Evolutionary conservation across 768 basidiomycete species (phyloP).

Genomic region (Suillus weaverae): DNA sequence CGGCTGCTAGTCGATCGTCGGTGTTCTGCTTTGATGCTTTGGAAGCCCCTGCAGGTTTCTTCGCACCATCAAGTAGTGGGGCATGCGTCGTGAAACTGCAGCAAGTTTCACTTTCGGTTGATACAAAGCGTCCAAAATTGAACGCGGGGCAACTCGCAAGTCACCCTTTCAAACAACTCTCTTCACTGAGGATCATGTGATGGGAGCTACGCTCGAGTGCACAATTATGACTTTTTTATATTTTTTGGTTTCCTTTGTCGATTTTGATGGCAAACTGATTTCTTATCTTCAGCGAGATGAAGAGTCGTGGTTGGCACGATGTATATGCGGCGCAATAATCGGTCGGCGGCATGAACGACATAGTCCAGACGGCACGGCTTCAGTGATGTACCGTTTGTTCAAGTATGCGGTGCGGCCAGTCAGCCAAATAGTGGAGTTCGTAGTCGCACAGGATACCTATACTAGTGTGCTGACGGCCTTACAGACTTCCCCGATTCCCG

Average conservation of each 20-base stretch:
- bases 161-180: conserved; percentile 86
- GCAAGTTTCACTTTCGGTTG: conserved; percentile 62
- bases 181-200: conserved; percentile 63
- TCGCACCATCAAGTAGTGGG: conserved; percentile 18
- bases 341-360: conserved; percentile 66
- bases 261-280: conserved; percentile 17
- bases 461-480: not conserved
- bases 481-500: conserved; percentile 47
- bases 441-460: conserved; percentile 20
- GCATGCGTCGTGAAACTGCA: conserved; percentile 28
- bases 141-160: conserved; percentile 31
- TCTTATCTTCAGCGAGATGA: conserved; percentile 47
- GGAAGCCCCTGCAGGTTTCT: conserved; percentile 65
- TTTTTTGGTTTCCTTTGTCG: conserved; percentile 14
- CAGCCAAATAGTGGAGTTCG: conserved; percentile 61
- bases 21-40: conserved; percentile 17
- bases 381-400: conserved; percentile 64
- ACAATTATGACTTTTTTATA: conserved; percentile 46
- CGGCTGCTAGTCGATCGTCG: conserved; percentile 43
- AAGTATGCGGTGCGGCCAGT: conserved; percentile 84
- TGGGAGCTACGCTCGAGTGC: conserved; percentile 88
- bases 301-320: conserved; percentile 66
- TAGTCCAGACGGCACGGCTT: conserved; percentile 27
- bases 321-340: conserved; percentile 80
- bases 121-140: conserved; percentile 93